phyloP scores from a whole-genome alignment of 768 basidiomycete species.

The Tricholoma sp. region DNA sequence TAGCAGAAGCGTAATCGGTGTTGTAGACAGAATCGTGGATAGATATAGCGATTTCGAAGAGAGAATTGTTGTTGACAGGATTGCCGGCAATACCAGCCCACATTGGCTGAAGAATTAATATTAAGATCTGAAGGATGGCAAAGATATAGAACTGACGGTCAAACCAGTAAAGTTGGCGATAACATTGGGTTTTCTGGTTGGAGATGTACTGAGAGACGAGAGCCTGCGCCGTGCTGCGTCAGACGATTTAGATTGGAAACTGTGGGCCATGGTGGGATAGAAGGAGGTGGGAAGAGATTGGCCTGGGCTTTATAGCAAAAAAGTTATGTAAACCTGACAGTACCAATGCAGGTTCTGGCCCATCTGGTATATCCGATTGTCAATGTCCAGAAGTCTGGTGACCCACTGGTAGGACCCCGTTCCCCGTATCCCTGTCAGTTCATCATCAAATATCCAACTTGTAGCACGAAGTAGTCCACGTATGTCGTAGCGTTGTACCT shows the following conservation, averaged over 20 bases:
- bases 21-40: constrained; percentile 84
- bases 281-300: constrained; percentile 19
- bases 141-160: constrained; percentile 42
- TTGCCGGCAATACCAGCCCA: constrained; percentile 78
- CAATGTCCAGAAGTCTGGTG: not conserved
- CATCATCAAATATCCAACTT: no score
- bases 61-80: constrained; percentile 51
- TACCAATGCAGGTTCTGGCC: no score
- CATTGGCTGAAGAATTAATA: constrained; percentile 59
- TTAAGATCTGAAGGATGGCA: constrained; percentile 15
- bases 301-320: constrained; percentile 26
- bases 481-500: no score
- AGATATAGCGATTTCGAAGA: constrained; percentile 71
- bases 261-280: constrained; percentile 44
- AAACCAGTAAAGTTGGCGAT: constrained; percentile 54
- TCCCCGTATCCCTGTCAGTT: not conserved
- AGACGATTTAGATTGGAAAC: constrained; percentile 64
- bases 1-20: constrained; percentile 66
- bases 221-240: constrained; percentile 63
- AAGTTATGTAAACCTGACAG: not conserved
- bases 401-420: not conserved
- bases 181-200: constrained; percentile 48
- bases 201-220: constrained; percentile 42
- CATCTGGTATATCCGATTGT: no score
- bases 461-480: no score